These are phyloP conservation scores for Penicillium herquei DNA, from an alignment of 495 filamentous ascomycete genomes.

Conservation along the genomic window DNA sequence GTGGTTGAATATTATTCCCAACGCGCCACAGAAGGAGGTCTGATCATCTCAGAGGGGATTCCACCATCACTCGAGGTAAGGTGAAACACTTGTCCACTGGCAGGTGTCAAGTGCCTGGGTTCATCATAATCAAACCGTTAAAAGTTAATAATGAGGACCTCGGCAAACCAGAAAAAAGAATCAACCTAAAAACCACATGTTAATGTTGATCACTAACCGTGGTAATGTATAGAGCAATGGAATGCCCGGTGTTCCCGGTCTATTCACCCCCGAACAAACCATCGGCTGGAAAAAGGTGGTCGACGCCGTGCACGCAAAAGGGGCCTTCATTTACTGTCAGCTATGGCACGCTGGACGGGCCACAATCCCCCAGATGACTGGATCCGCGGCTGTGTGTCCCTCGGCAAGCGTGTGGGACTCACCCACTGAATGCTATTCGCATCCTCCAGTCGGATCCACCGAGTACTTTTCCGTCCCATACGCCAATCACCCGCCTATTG, in stretches of 20 bases:
- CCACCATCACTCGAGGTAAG: conserved; percentile 47
- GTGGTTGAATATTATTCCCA: conserved; percentile 57
- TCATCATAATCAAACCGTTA: background rate
- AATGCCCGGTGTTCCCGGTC: conserved; percentile 49
- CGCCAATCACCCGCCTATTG: conserved; percentile 29
- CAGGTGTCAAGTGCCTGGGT: background rate
- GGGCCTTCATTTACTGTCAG: background rate
- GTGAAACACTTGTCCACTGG: background rate
- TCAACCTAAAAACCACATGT: background rate
- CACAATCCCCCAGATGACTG: conserved; percentile 2
- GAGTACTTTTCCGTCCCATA: conserved; percentile 35
- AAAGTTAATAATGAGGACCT: background rate
- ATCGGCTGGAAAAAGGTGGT: conserved; percentile 51
- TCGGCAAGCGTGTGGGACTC: conserved; percentile 43
- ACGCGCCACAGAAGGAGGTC: conserved; percentile 48
- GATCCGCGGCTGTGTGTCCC: conserved; percentile 13
- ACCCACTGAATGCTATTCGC: conserved; percentile 35
- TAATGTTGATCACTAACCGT: background rate
- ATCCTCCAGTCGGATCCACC: conserved; percentile 15
- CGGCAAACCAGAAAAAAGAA: background rate
- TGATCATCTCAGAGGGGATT: conserved; percentile 57
- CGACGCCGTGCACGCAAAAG: conserved; percentile 7
- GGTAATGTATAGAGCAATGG: conserved; percentile 32
- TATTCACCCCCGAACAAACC: conserved; percentile 47
- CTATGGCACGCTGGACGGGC: conserved; percentile 3